A percentile compares a stretch with the other conserved stretches of the same genome.
These are phyloP conservation scores for Colletotrichum acutatum DNA, from an alignment of 2,329 filamentous ascomycete species.

Conservation along the genomic window DNA sequence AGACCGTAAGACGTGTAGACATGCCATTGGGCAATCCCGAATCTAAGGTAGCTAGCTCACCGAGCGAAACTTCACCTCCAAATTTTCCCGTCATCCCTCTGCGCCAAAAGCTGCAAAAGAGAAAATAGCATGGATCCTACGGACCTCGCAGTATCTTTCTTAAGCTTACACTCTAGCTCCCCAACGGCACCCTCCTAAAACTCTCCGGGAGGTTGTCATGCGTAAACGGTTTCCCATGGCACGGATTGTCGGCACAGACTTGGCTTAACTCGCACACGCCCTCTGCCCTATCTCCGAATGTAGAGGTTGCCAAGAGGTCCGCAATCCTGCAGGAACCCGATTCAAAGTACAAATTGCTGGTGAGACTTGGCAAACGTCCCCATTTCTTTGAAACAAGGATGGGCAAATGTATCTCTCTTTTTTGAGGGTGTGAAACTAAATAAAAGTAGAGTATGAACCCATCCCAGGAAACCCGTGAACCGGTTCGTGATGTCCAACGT, in stretches of 20 bases:
- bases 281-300: not conserved
- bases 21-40: slow-evolving; percentile 4
- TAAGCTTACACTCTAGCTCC: not conserved
- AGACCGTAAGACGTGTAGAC: slow-evolving; percentile 14
- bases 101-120: not conserved
- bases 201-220: not conserved
- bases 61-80: not conserved
- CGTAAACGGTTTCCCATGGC: not conserved
- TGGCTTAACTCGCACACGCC: not conserved
- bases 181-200: not conserved
- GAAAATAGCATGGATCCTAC: not conserved
- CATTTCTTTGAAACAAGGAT: too few relatives aligned
- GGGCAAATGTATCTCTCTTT: not conserved
- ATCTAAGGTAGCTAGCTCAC: not conserved
- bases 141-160: not conserved
- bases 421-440: not conserved
- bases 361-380: not conserved
- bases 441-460: not conserved
- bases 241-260: not conserved
- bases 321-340: slow-evolving; percentile 19
- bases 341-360: not conserved
- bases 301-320: not conserved
- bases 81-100: not conserved
- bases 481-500: slow-evolving; percentile 2
- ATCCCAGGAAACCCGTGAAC: not conserved